Evolutionary conservation across 2,329 filamentous ascomycete species (phyloP).

Genomic region (Colletotrichum camelliae): DNA sequence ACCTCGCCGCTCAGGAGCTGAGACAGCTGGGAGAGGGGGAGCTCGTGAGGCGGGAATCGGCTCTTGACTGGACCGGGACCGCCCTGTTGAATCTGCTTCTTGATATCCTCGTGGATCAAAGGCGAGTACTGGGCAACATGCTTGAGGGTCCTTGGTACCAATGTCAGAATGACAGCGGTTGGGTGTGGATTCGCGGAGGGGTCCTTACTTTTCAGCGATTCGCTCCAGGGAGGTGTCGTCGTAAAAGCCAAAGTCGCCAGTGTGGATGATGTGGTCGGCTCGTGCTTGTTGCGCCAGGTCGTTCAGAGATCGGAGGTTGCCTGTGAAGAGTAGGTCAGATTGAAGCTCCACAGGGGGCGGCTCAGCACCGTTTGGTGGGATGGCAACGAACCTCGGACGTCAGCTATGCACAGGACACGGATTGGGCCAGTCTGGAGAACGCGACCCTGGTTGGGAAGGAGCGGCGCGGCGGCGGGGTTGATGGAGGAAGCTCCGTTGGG

Average conservation of each 20-base stretch:
- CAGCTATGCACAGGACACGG: slow-evolving; percentile 73
- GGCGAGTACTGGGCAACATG: slow-evolving; percentile 99
- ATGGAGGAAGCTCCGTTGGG: slow-evolving; percentile 65
- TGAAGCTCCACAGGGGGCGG: neutral
- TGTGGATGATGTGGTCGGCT: slow-evolving; percentile 98
- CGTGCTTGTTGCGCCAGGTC: slow-evolving; percentile 93
- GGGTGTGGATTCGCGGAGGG: slow-evolving; percentile 20
- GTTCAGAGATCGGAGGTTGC: slow-evolving; percentile 94
- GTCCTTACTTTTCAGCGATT: slow-evolving; percentile 92
- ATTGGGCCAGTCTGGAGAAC: slow-evolving; percentile 70
- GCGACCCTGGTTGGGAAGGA: slow-evolving; percentile 71
- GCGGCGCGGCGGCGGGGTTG: slow-evolving; percentile 65
- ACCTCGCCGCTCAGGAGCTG: slow-evolving; percentile 86
- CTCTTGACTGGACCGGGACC: slow-evolving; percentile 83
- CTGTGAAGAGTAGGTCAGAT: slow-evolving; percentile 50
- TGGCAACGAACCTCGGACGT: slow-evolving; percentile 67
- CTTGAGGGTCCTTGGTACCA: slow-evolving; percentile 78
- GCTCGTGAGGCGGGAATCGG: slow-evolving; percentile 79
- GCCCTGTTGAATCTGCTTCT: slow-evolving; percentile 69
- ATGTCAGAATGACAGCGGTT: slow-evolving; percentile 21
- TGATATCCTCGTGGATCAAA: slow-evolving; percentile 79
- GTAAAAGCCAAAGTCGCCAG: slow-evolving; percentile 99
- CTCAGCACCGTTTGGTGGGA: slow-evolving; percentile 1
- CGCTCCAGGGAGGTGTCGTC: slow-evolving; percentile 94
- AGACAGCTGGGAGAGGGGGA: slow-evolving; percentile 91